phyloP scores from a whole-genome alignment of 2,329 filamentous ascomycete genomes.

The Daldinia eschscholtzii region DNA sequence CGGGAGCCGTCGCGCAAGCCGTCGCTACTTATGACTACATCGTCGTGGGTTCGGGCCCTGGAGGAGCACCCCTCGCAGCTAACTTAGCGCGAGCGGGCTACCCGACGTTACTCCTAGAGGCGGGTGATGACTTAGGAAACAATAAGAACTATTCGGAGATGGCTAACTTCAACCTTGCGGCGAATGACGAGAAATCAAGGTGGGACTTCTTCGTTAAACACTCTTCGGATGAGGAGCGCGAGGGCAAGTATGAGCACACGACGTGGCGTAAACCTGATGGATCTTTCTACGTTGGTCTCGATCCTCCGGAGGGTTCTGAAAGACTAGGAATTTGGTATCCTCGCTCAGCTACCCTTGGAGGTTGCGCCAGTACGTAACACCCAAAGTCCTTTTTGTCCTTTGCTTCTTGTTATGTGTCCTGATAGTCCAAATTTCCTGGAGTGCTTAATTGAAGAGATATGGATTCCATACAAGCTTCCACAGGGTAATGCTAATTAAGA shows the following conservation, averaged over 20 bases:
- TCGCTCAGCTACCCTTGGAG: conserved; percentile 53
- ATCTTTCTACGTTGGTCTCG: conserved; percentile 51
- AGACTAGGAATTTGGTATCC: conserved; percentile 54
- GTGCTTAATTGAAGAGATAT: background rate
- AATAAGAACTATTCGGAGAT: conserved; percentile 51
- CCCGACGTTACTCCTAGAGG: conserved; percentile 67
- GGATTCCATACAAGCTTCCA: background rate
- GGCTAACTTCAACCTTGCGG: conserved; percentile 55
- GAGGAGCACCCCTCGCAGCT: conserved; percentile 65
- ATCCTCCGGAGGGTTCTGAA: conserved; percentile 51
- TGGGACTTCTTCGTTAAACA: conserved; percentile 72
- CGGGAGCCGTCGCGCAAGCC: conserved; percentile 29
- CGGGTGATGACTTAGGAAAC: conserved; percentile 62
- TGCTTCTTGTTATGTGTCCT: background rate
- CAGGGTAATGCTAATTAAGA: background rate
- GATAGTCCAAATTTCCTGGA: background rate
- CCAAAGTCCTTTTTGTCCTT: background rate
- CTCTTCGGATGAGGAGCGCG: conserved; percentile 66
- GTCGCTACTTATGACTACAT: conserved; percentile 54
- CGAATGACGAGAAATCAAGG: conserved; percentile 56
- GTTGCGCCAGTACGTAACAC: conserved; percentile 48
- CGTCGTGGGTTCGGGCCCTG: conserved; percentile 68
- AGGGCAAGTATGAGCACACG: conserved; percentile 55
- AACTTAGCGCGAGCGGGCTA: conserved; percentile 66
- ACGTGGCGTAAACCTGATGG: conserved; percentile 51